Conservation (phyloP, 2,329 filamentous ascomycete genomes). For the Colletotrichum simmondsii region DNA sequence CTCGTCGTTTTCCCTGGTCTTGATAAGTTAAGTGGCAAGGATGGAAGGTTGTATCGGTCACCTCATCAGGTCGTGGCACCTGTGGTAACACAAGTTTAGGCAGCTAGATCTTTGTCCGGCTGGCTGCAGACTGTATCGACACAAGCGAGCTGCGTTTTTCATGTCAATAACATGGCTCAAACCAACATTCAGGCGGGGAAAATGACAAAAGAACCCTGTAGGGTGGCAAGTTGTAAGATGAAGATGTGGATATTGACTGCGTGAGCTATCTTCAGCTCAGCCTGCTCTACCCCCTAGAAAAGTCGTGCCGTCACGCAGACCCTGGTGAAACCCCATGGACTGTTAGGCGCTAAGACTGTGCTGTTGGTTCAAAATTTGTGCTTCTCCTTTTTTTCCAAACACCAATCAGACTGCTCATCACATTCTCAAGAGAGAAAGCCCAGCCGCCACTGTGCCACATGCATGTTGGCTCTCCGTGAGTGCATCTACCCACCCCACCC, state of each 20-base stretch:
- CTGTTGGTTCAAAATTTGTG: not conserved
- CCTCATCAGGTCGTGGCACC: constrained; percentile 40
- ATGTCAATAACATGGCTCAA: not conserved
- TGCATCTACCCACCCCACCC: not conserved
- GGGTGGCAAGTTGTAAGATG: too few species aligned
- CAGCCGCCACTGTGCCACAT: not conserved
- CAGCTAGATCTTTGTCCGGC: not conserved
- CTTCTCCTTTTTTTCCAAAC: not conserved
- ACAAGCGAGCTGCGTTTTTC: not conserved
- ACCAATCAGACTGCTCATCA: not conserved
- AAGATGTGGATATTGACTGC: not conserved
- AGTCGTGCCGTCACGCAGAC: too few species aligned
- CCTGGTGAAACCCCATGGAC: not conserved
- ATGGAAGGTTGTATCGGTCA: constrained; percentile 38
- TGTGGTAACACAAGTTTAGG: constrained; percentile 23
- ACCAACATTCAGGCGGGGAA: not conserved
- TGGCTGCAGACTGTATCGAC: not conserved
- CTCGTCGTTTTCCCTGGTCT: constrained; percentile 44
- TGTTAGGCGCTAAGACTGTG: not conserved
- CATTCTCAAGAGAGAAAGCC: not conserved
- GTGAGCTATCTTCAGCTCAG: not conserved
- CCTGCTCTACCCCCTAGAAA: not conserved
- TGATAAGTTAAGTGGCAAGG: constrained; percentile 40
- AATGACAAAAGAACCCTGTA: not conserved
- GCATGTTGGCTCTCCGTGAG: not conserved